A percentile compares a stretch with the other conserved stretches of the same genome.
phyloP scores from a whole-genome alignment of 129 eudicot genomes.

The Lactuca sativa region DNA sequence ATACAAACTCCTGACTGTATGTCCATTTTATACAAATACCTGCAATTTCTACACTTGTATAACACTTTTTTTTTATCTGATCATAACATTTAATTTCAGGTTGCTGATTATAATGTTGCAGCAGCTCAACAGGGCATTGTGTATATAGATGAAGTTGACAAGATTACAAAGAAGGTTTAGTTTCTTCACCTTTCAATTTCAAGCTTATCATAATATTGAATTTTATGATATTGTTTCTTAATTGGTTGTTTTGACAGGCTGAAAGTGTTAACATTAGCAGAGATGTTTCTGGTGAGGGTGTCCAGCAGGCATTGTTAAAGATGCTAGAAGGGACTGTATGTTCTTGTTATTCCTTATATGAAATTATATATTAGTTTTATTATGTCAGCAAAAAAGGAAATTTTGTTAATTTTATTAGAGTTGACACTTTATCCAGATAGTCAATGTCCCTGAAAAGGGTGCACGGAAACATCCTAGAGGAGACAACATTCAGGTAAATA shows the following conservation, averaged over 20 bases:
- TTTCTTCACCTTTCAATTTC: not conserved
- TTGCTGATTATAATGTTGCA: conserved; percentile 91
- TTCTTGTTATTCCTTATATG: conserved; percentile 18
- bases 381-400: not conserved
- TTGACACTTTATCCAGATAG: conserved; percentile 52
- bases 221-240: not conserved
- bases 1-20: conserved; percentile 87
- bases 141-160: conserved; percentile 98
- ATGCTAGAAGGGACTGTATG: conserved; percentile 99
- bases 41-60: not conserved
- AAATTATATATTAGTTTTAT: not conserved
- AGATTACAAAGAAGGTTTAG: conserved; percentile 88
- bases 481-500: conserved; percentile 89
- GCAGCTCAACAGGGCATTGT: conserved; percentile 99
- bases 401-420: conserved; percentile 3
- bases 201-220: not conserved
- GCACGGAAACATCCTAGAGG: conserved; percentile 99
- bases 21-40: not conserved
- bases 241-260: conserved; percentile 49
- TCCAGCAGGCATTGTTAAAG: conserved; percentile 92
- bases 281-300: conserved; percentile 99
- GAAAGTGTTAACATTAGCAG: conserved; percentile 95
- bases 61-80: not conserved
- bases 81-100: conserved; percentile 42
- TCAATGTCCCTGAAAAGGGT: conserved; percentile 98